Evolutionary conservation across 2,329 filamentous ascomycete genomes (phyloP), one percentile per base, ranked within the genome.

Genomic region (Botrytis cinerea): DNA sequence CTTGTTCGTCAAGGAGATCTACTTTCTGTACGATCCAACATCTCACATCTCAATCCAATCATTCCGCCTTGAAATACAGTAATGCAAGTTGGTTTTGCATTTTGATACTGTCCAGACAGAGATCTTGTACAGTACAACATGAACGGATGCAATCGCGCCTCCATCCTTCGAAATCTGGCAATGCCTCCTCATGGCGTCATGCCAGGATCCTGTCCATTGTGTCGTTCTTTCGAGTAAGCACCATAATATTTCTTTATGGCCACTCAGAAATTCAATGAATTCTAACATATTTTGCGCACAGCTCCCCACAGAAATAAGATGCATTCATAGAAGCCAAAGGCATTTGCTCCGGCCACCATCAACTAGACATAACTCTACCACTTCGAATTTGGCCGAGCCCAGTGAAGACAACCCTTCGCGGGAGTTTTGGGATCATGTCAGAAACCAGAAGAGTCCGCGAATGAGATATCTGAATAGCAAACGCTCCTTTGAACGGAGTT

Each of bases 141-240:
- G 71, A 80, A 80, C 79, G 80, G 77, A 81, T 81, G 80, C 80
- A 80, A 80, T 79, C 77, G 77, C 73, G 77, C 75, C 72, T 76
- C 71, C 75, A 73, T 74, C 71, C 75, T 72, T 79, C 75, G 74
- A 80, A 73, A 79, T 73, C 75, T 74, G 77, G 76, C 74, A 75
- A 72, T 72, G 74, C 75, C 75, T 75, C 74, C 70, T 72, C 73
- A 66, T 70, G 43, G 66, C 57, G 64, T 66, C 45, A 67, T 68
- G 38, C 64, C 60, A 69, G 70, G 40, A 61, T 59, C 32, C 51
- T 57, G 43, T 51, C 61, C 32, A 22, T 46, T 71, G 25, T 62
- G 8, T 35, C 40, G 20, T 32, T 67, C 59, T 43, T 60, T 54
- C 18, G 45, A 59, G 70, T 72, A 72, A 51, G 70, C 32, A 54